phyloP scores from a whole-genome alignment of 2,329 filamentous ascomycete genomes.

The Aspergillus costaricaensis region DNA sequence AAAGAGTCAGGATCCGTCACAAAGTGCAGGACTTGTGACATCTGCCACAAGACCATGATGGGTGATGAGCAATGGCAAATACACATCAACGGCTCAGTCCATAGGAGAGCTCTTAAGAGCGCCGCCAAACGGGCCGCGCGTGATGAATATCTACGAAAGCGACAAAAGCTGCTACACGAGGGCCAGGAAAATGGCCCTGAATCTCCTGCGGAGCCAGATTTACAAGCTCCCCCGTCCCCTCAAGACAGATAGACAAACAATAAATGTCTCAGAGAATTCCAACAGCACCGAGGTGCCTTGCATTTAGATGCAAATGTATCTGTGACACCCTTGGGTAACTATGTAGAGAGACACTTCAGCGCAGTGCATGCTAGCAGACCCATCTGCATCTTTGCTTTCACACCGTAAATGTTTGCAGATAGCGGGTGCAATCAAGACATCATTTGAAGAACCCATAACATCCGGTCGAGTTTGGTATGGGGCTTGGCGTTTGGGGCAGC shows the following conservation, averaged over 20 bases:
- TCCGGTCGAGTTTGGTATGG: not conserved
- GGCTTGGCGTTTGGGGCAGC: not conserved
- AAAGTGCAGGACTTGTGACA: constrained; percentile 62
- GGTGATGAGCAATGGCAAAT: constrained; percentile 60
- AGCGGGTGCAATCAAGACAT: not conserved
- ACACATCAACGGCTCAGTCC: constrained; percentile 58
- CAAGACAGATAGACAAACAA: constrained; percentile 4
- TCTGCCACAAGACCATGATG: constrained; percentile 63
- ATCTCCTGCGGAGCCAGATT: constrained; percentile 10
- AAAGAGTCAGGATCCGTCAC: constrained; percentile 50
- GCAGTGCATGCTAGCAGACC: not conserved
- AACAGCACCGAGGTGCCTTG: not conserved
- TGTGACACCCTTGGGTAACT: not conserved
- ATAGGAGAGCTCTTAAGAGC: constrained; percentile 59
- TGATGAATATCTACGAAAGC: constrained; percentile 35
- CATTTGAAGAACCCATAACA: not conserved
- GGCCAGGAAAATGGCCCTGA: constrained; percentile 3
- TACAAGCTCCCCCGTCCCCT: not conserved
- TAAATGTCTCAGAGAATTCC: not conserved
- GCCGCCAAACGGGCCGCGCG: constrained; percentile 33
- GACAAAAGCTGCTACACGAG: constrained; percentile 14
- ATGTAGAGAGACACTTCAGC: not conserved
- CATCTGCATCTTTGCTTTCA: not conserved
- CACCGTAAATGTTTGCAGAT: not conserved
- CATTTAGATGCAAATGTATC: too few relatives aligned